Evolutionary conservation across 306 rosid species (phyloP).

Genomic region (Vicia sativa): DNA sequence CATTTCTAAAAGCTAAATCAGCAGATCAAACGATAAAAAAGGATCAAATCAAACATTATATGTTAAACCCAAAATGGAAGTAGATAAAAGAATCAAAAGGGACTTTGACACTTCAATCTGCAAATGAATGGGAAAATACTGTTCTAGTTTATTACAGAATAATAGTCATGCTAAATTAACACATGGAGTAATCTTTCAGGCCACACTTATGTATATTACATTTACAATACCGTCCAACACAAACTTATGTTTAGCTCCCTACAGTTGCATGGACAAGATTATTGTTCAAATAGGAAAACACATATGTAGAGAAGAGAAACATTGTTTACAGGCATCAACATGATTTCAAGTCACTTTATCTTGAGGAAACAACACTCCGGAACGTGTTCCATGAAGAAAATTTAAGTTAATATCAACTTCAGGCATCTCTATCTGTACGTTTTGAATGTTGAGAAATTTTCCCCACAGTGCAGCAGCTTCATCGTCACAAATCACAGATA

Average conservation of each 20-base stretch:
- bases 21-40: no score
- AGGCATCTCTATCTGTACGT: conserved; percentile 34
- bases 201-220: not conserved
- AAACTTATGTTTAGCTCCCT: not conserved
- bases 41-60: no score
- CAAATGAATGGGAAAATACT: not conserved
- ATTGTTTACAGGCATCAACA: not conserved
- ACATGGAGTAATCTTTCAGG: not conserved
- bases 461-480: conserved; percentile 44
- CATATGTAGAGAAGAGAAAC: not conserved
- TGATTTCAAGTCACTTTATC: not conserved
- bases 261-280: not conserved
- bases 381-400: conserved; percentile 44
- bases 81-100: no score
- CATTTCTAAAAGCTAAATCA: no score
- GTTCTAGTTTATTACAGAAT: not conserved
- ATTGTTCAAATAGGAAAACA: not conserved
- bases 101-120: no score
- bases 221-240: not conserved
- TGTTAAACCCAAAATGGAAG: no score
- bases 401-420: conserved; percentile 35
- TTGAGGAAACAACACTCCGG: conserved; percentile 11
- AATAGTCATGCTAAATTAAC: not conserved
- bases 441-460: not conserved
- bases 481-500: conserved; percentile 48